Percentiles rank a stretch among this genome's conserved stretches.
These are phyloP conservation scores for Physcomitrium patens DNA, from an alignment of 225 moss, liverwort and hornwort genomes.

Conservation along the genomic window DNA sequence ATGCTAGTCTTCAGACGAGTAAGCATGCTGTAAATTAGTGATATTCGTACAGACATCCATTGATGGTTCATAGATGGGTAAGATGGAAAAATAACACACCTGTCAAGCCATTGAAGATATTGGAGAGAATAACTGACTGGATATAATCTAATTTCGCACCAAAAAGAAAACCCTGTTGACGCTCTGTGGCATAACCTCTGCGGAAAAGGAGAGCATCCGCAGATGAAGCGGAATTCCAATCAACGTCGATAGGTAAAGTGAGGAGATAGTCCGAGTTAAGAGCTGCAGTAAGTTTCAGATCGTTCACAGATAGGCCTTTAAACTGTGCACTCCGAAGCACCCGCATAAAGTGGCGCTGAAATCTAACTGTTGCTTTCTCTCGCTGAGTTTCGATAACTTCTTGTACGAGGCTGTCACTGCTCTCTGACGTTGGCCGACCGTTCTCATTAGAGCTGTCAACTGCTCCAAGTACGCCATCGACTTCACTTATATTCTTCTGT, in stretches of 20 bases:
- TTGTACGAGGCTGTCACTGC: conserved; percentile 20
- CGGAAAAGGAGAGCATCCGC: conserved; percentile 81
- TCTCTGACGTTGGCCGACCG: conserved; percentile 23
- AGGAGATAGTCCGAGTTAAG: conserved; percentile 91
- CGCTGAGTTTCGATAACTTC: conserved; percentile 39
- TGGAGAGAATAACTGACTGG: conserved; percentile 67
- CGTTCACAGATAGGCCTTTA: conserved; percentile 79
- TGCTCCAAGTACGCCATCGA: conserved; percentile 3
- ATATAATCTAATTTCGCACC: conserved; percentile 86
- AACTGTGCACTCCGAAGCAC: conserved; percentile 79
- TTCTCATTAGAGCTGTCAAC: conserved; percentile 28
- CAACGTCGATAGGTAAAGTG: conserved; percentile 83
- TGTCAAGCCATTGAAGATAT: conserved; percentile 60
- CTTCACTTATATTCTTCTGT: conserved; percentile 13
- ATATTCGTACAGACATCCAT: background rate
- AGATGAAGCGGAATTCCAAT: conserved; percentile 81
- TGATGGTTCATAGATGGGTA: no score
- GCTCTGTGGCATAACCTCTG: conserved; percentile 71
- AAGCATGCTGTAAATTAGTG: conserved; percentile 5
- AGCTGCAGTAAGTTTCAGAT: conserved; percentile 65
- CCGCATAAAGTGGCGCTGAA: conserved; percentile 78
- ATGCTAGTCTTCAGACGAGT: background rate
- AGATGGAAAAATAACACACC: conserved; percentile 28
- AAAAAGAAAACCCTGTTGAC: conserved; percentile 79
- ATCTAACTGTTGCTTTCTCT: conserved; percentile 64